phyloP scores from a whole-genome alignment of 805 yeast genomes.

The Spathaspora passalidarum region DNA sequence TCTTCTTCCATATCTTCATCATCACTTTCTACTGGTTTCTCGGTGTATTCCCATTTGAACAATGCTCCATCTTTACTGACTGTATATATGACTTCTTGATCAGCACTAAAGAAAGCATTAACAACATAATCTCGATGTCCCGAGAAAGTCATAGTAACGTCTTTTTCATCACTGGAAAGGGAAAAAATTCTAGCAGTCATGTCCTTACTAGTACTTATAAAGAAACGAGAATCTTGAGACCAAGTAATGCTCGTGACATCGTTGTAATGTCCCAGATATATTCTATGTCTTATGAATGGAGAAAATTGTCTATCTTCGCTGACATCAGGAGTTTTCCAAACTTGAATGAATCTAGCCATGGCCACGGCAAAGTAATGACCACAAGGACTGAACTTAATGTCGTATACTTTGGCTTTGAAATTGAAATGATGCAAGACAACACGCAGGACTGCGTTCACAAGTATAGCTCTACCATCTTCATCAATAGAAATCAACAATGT shows the following conservation, averaged over 20 bases:
- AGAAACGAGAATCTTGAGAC: constrained; percentile 88
- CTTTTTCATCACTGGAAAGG: constrained; percentile 58
- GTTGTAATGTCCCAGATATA: constrained; percentile 89
- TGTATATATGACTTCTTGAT: constrained; percentile 88
- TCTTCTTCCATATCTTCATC: constrained; percentile 37
- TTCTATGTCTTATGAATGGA: constrained; percentile 87
- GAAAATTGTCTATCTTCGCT: constrained; percentile 90
- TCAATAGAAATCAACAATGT: constrained; percentile 82
- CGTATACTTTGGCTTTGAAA: constrained; percentile 75
- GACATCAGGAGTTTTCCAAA: constrained; percentile 87
- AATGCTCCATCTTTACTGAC: constrained; percentile 93
- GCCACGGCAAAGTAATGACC: constrained; percentile 87
- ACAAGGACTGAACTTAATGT: constrained; percentile 81
- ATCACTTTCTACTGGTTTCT: constrained; percentile 47
- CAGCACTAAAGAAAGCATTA: constrained; percentile 80
- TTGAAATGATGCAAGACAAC: constrained; percentile 92
- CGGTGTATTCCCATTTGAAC: constrained; percentile 85
- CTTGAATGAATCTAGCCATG: constrained; percentile 75
- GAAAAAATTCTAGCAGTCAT: constrained; percentile 86
- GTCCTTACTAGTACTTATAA: constrained; percentile 84
- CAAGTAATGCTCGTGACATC: constrained; percentile 78
- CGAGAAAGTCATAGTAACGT: constrained; percentile 79
- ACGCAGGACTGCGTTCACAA: constrained; percentile 79
- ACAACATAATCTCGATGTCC: constrained; percentile 92
- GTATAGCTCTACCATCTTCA: constrained; percentile 87